A percentile compares a stretch with the other conserved stretches of the same genome.
Evolutionary conservation across 225 moss, liverwort and hornwort genomes (phyloP).

Genomic region (Rhytidiadelphus loreus): DNA sequence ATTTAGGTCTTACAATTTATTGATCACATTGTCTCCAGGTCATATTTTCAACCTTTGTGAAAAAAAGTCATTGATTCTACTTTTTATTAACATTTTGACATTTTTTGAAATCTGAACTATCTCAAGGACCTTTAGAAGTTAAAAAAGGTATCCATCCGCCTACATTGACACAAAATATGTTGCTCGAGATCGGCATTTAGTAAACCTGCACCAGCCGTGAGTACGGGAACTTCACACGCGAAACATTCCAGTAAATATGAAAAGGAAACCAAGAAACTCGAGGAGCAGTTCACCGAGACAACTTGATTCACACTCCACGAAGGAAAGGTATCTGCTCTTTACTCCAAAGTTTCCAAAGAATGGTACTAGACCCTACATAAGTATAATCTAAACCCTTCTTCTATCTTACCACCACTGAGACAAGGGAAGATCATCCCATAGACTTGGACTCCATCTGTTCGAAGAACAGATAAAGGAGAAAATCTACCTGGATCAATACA

Average conservation of each 20-base stretch:
- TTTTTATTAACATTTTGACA: too few relatives aligned
- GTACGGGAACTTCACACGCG: not conserved
- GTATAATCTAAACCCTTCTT: conserved; percentile 45
- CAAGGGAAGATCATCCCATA: conserved; percentile 25
- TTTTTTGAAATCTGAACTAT: not conserved
- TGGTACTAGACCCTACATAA: conserved; percentile 51
- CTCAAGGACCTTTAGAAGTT: not conserved
- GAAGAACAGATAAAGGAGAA: conserved; percentile 9
- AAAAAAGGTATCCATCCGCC: not conserved
- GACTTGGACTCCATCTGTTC: conserved; percentile 12
- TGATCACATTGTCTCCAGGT: not conserved
- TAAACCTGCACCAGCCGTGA: not conserved
- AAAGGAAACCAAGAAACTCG: not conserved
- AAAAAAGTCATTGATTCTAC: not conserved
- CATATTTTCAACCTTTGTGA: not conserved
- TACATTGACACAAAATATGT: not conserved
- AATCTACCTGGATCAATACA: conserved; percentile 22
- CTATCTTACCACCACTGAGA: conserved; percentile 29
- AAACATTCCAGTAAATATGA: not conserved
- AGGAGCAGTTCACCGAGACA: not conserved
- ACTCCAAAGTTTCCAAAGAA: conserved; percentile 60
- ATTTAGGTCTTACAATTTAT: too few relatives aligned
- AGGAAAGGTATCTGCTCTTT: conserved; percentile 40
- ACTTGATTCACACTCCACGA: conserved; percentile 9
- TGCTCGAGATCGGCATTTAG: not conserved